These are phyloP conservation scores for Clarireedia hainanense DNA, from an alignment of 2,329 filamentous ascomycete species.

Conservation along the genomic window DNA sequence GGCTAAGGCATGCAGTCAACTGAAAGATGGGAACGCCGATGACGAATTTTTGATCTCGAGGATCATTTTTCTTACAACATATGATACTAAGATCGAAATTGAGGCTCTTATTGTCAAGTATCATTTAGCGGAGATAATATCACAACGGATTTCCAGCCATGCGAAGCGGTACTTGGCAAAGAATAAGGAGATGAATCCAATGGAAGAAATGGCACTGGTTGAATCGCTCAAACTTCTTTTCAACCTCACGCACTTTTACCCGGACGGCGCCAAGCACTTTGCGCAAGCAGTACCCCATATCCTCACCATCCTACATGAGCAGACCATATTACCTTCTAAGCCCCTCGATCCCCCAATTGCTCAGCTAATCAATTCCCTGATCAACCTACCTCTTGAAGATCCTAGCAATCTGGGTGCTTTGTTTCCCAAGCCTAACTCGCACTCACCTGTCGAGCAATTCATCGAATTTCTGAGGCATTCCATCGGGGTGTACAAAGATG, in stretches of 20 bases:
- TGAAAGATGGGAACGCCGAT: slow-evolving; percentile 68
- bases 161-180: slow-evolving; percentile 42
- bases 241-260: slow-evolving; percentile 73
- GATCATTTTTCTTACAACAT: slow-evolving; percentile 73
- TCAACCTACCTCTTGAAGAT: slow-evolving; percentile 65
- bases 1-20: slow-evolving; percentile 57
- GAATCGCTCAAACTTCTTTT: slow-evolving; percentile 86
- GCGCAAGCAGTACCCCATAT: slow-evolving; percentile 61
- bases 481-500: slow-evolving; percentile 53
- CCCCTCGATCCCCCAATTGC: slow-evolving; percentile 68
- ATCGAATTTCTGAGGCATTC: slow-evolving; percentile 63
- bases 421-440: slow-evolving; percentile 57
- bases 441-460: slow-evolving; percentile 54
- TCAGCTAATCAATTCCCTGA: slow-evolving; percentile 68
- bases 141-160: slow-evolving; percentile 64
- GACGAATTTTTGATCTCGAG: slow-evolving; percentile 82
- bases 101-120: slow-evolving; percentile 57
- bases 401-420: slow-evolving; percentile 41
- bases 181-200: slow-evolving; percentile 38
- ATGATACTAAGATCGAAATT: slow-evolving; percentile 63
- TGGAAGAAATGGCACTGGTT: slow-evolving; percentile 71
- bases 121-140: slow-evolving; percentile 59
- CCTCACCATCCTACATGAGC: slow-evolving; percentile 58
- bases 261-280: slow-evolving; percentile 54
- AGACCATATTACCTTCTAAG: slow-evolving; percentile 47